phyloP scores from a whole-genome alignment of 2,329 filamentous ascomycete genomes.

The Claviceps maximensis region DNA sequence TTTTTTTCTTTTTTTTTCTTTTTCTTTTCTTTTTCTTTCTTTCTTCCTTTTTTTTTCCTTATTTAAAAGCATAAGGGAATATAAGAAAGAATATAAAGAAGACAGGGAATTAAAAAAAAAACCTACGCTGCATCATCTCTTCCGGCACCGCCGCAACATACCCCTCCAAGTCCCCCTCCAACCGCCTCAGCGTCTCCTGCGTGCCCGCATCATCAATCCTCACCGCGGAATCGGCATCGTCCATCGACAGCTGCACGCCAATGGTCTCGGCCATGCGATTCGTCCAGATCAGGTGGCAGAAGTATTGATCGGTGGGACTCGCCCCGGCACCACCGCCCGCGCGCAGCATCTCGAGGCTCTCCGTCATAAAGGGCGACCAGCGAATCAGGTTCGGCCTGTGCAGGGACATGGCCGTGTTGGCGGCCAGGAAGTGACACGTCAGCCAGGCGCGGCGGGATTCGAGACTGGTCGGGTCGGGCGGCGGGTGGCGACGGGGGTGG shows the following conservation, averaged over 20 bases:
- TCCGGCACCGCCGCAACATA: constrained; percentile 42
- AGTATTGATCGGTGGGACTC: constrained; percentile 40
- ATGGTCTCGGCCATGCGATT: constrained; percentile 56
- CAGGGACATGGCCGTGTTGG: constrained; percentile 47
- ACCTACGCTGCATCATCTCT: constrained; percentile 42
- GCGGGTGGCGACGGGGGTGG: constrained; percentile 25
- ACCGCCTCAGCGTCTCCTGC: constrained; percentile 49
- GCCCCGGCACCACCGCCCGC: constrained; percentile 33
- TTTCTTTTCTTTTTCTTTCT: neutral
- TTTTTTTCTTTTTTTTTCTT: neutral
- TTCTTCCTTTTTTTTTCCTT: neutral
- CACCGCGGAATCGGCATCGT: constrained; percentile 43
- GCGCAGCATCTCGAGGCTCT: constrained; percentile 43
- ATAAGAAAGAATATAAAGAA: too few species aligned
- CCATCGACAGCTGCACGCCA: constrained; percentile 50
- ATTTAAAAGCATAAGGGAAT: too few species aligned
- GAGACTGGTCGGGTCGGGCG: constrained; percentile 38
- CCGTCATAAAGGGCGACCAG: constrained; percentile 47
- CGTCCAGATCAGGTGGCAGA: constrained; percentile 47
- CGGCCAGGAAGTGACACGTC: constrained; percentile 43
- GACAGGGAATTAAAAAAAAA: too few species aligned
- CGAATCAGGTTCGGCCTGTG: constrained; percentile 47
- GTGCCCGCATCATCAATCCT: constrained; percentile 49
- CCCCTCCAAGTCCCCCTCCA: constrained; percentile 50
- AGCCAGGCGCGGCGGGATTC: constrained; percentile 47